A percentile compares a stretch with the other conserved stretches of the same genome.
These are phyloP conservation scores for Amanita polypyramis DNA, from an alignment of 768 basidiomycete species.

Conservation along the genomic window DNA sequence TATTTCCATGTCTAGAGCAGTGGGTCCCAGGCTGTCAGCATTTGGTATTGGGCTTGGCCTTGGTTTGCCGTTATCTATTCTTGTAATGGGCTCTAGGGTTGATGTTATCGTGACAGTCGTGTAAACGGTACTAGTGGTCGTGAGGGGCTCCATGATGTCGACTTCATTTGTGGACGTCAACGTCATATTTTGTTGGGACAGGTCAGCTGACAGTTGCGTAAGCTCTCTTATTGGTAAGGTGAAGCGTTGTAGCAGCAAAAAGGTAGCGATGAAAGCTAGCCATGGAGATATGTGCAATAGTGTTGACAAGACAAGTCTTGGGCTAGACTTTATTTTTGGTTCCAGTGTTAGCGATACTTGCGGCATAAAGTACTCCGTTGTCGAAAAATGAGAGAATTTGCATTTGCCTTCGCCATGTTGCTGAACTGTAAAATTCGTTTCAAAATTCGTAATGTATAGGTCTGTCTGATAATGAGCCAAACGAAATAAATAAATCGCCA, in stretches of 20 bases:
- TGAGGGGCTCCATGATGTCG: slow-evolving; percentile 19
- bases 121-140: slow-evolving; percentile 31
- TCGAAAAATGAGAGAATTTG: slow-evolving; percentile 7
- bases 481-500: slow-evolving; percentile 6
- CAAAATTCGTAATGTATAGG: slow-evolving; percentile 30
- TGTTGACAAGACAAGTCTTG: background rate
- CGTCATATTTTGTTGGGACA: slow-evolving; percentile 17
- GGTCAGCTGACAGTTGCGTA: slow-evolving; percentile 15
- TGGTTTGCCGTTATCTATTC: background rate
- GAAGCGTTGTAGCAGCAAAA: background rate
- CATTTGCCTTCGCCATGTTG: background rate
- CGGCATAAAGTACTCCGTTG: slow-evolving; percentile 7
- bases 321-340: slow-evolving; percentile 1
- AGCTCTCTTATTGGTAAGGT: slow-evolving; percentile 8
- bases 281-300: background rate
- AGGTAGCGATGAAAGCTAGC: background rate
- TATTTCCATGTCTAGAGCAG: background rate
- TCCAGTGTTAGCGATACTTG: slow-evolving; percentile 10
- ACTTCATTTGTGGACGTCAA: slow-evolving; percentile 13
- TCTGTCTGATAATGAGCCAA: slow-evolving; percentile 18
- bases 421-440: slow-evolving; percentile 8
- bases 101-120: slow-evolving; percentile 14
- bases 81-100: slow-evolving; percentile 16
- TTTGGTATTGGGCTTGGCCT: background rate
- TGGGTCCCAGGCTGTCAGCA: slow-evolving; percentile 2